Base-by-base conservation (phyloP, 2,329 filamentous ascomycete genomes). In the Aspergillus oerlinghausenensis region DNA sequence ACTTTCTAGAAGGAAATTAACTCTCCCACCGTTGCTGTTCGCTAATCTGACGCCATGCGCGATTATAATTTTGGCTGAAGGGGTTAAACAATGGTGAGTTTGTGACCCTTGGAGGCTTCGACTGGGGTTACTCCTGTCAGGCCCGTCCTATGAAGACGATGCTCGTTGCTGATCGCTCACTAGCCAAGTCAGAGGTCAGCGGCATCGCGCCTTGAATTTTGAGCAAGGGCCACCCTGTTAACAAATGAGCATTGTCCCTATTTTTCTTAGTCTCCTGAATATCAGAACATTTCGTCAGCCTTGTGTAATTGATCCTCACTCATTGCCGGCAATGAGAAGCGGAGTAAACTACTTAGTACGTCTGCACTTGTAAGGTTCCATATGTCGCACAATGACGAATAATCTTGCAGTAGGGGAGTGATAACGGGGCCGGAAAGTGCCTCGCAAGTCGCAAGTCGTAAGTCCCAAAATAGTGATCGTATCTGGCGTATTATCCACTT, bases 1-100 rank as follows among this genome's bases (percentile, higher is more conserved):
- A 60, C 63, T 65, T 71, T 70, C 68, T 70, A 71, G 68, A 71
- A 72, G 67, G 62, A 66, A 63, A 63, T 62, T 70, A 68, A 60
- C 62, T 64, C 70, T 47, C 66, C 57, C 59, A 54, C 66, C 63
- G 63, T 67, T 63, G 58, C 42, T 56, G 52, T 60, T 55, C 62
- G 60, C 55, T 65, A 62, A 60, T 61, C 61, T 64, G 61, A 65
- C 58, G 7, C 40, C n/a, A 47, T 26, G 43, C 21, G 60, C 56
- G 56, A 57, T 57, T 57, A 58, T 61, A 63, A 21, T 47, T 14
- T 23, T 26, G 21, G 43, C 43, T 21, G 21, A 47, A 23, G 21
- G 21, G 43, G 10, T 21, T 23, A 47, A 43, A 21, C 40, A 19
- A 43, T 43, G 17, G n/a, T n/a, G 40, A 43, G 7, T 21, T 6